phyloP scores from a whole-genome alignment of 1,284 basidiomycete species.

The Phlebopus sp. region DNA sequence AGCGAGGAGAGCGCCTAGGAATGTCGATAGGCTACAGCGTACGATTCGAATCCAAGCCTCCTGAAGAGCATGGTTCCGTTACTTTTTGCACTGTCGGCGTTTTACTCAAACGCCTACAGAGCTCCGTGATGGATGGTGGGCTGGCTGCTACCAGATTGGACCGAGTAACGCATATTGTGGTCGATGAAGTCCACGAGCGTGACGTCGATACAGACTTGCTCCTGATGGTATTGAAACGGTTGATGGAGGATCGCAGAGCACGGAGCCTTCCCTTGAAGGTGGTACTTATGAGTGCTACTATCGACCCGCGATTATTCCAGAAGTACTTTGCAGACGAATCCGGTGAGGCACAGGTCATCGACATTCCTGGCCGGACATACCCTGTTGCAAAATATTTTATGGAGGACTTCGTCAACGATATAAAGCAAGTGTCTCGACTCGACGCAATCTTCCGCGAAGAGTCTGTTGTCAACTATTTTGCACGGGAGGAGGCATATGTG shows the following conservation, averaged over 20 bases:
- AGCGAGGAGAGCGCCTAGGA: conserved; percentile 79
- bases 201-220: conserved; percentile 94
- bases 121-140: conserved; percentile 54
- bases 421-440: conserved; percentile 41
- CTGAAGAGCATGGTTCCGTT: conserved; percentile 82
- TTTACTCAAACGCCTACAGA: conserved; percentile 87
- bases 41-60: conserved; percentile 83
- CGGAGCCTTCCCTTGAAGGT: conserved; percentile 82
- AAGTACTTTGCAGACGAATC: conserved; percentile 75
- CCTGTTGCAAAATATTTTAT: conserved; percentile 83
- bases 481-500: conserved; percentile 62
- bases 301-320: conserved; percentile 88
- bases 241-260: conserved; percentile 75
- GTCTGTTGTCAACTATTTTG: conserved; percentile 75
- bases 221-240: conserved; percentile 86
- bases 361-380: conserved; percentile 91
- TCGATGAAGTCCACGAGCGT: conserved; percentile 96
- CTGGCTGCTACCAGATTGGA: conserved; percentile 55
- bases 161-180: conserved; percentile 85
- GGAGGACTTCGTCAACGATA: conserved; percentile 69
- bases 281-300: conserved; percentile 94
- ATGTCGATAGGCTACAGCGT: conserved; percentile 87
- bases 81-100: conserved; percentile 95
- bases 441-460: conserved; percentile 77
- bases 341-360: conserved; percentile 74